Evolutionary conservation across 2,329 filamentous ascomycete genomes (phyloP), one percentile per base, ranked within the genome.

Genomic region (Epichloe bromicola): DNA sequence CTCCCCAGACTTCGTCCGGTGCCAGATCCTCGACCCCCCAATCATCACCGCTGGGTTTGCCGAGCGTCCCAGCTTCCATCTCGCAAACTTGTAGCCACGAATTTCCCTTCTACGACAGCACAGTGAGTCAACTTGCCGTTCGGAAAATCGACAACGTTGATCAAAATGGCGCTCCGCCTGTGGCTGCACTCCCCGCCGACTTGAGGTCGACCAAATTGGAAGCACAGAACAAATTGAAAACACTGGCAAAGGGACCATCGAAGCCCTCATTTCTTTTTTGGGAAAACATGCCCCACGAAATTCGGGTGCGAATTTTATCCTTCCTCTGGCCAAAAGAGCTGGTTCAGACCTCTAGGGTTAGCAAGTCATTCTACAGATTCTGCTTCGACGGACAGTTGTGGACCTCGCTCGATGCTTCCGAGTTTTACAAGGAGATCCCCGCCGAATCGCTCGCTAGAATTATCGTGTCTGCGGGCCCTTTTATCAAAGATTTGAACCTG

Each of bases 341-440:
- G 36, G 81, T 96, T 11, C 79, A 82, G 53, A 79, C 79, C 51
- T 95, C 91, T 1, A 72, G 80, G 17, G 85, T 93, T 19, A 91
- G 82, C 63, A 88, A 82, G 65, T 69, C 76, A 5, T 96, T 93
- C 73, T 74, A 95, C 65, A 75, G 77, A 46, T 82, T 87, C 67
- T 96, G 91, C 68, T 95, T 91, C 60, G 91, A 98, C 65, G 93
- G 93, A 2, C 93, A 98, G 68, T 70, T 97, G 15, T 98, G 93
- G 93, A 83, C 82, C 3, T 80, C 78, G 41, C 76, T 97, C 46
- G 89, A 97, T 64, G 82, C 87, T 2, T 84, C 88, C 7, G 82
- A 86, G 47, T 97, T 91, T 66, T 96, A 97, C 63, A 79, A 78
- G 56, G 80, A 89, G 49, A 97, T 97, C 56, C 85, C 91, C 0